Evolutionary conservation across 805 yeast species (phyloP), one percentile per base, ranked within the genome.

Genomic region (Brettanomyces sp.): DNA sequence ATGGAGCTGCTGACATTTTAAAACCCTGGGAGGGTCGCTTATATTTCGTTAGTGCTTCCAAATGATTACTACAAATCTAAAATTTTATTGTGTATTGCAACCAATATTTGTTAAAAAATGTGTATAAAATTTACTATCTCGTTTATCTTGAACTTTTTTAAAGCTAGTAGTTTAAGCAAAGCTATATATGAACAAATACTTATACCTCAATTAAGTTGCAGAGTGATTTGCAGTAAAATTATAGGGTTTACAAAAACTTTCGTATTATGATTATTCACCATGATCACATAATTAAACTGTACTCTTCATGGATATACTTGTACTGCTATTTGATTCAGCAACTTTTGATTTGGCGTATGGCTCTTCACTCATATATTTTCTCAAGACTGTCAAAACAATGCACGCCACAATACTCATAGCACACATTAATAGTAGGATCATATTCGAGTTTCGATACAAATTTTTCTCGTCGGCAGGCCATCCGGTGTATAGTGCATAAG

Each of bases 401-500:
- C 78, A 70, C 5, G 80, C 62, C 14, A 86, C 51, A 37, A 87
- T 84, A 55, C 89, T 79, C 39, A 77, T 71, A 4, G 95, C 95
- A 50, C 82, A 68, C 70, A 87, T 83, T 22, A 81, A 69, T 22
- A 87, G 85, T 64, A 87, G 70, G 68, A 86, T 86, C 95, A 86
- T 85, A 62, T 87, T 87, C 42, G 89, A 80, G 60, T 86, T 68
- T 52, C 76, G 68, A 64, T 68, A 87, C 39, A 77, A 68, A 51
- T 87, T 67, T 4, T 70, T 70, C 7, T 60, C 71, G 60, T 87
- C 96, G 1, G 73, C 83, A 1, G 93, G 90, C 95, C 95, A 87
- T 4, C 96, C 96, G 33, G 76, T 64, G 65, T 87, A 87, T 37
- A 87, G 70, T 0, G 96, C 95, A 58, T 87, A 88, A 1, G 95